Evolutionary conservation across 108 stramenopile genomes (phyloP).

Genomic region (Nitzschia sp.): DNA sequence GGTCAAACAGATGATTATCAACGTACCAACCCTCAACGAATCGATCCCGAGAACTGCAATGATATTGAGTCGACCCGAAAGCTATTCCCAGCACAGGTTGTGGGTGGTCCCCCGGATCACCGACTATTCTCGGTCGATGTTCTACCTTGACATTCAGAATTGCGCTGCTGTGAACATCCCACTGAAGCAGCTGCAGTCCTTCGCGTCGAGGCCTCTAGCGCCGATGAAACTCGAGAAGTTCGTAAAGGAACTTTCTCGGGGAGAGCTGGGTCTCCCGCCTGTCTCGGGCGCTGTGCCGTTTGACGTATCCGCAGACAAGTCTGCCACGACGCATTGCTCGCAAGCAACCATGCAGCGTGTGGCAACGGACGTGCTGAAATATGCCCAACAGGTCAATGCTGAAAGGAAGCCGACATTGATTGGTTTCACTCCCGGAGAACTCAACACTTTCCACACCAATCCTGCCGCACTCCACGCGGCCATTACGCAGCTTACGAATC

Average conservation of each 20-base stretch:
- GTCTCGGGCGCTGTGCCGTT: slow-evolving; percentile 82
- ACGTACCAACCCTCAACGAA: slow-evolving; percentile 42
- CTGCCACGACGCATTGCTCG: slow-evolving; percentile 84
- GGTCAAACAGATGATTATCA: slow-evolving; percentile 61
- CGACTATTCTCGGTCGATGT: slow-evolving; percentile 76
- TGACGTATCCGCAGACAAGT: slow-evolving; percentile 68
- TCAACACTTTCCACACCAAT: slow-evolving; percentile 74
- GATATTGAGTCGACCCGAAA: slow-evolving; percentile 73
- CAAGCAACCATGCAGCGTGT: slow-evolving; percentile 88
- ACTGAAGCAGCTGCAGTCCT: slow-evolving; percentile 84
- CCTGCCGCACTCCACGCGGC: slow-evolving; percentile 67
- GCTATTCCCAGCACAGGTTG: slow-evolving; percentile 77
- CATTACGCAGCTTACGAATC: slow-evolving; percentile 67
- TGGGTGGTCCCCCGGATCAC: slow-evolving; percentile 87
- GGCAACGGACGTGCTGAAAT: slow-evolving; percentile 75
- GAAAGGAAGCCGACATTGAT: slow-evolving; percentile 80
- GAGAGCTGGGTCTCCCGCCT: slow-evolving; percentile 60
- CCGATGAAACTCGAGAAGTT: slow-evolving; percentile 88
- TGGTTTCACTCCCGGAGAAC: slow-evolving; percentile 80
- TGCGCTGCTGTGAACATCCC: slow-evolving; percentile 91
- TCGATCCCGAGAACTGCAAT: slow-evolving; percentile 54
- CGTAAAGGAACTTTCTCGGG: slow-evolving; percentile 64
- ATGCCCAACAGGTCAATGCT: slow-evolving; percentile 75
- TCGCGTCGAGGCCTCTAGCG: slow-evolving; percentile 81
- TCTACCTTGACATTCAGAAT: slow-evolving; percentile 84